Base-by-base conservation (phyloP, 306 rosid species). In the Amphicarpaea edgeworthii region DNA sequence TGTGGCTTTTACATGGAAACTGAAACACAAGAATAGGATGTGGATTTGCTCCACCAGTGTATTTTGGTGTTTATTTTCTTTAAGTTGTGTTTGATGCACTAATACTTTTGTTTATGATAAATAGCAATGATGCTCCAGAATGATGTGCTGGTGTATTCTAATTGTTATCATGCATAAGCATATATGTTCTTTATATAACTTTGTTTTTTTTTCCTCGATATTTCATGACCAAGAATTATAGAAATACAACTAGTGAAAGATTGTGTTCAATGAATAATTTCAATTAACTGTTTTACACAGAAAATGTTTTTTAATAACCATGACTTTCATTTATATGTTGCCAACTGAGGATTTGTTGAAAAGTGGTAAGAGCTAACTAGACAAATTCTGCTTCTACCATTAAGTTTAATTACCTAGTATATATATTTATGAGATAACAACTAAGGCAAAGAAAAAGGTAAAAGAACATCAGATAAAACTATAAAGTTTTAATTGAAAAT, bases 41-140 rank as follows among this genome's bases (percentile, higher is more conserved):
- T 38, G 72, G 75, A 62, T 63, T 74, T 42, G 67, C 14, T 84
- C 47, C 69, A 7, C 37, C 63, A 57, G 15, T 70, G 32, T 53
- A 28, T 24, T 60, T 32, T 60, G 55, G 78, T 75, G 62, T 78
- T 70, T 76, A 50, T 57, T 76, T 79, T 82, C 32, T 67, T 30
- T 49, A 20, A 12, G 32, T 38, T 50, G 38, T 20, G 32, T 11
- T 16, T 64, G 75, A 37, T 66, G 66, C 28, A 53, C n/a, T n/a
- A n/a, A n/a, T n/a, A n/a, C 65, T 34, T 80, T 24, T 49, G 43
- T 70, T 77, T 28, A 47, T 28, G 19, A 62, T 76, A 73, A 47
- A 70, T 77, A 74, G 77, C 50, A 73, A 17, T 63, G 17, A 63
- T 20, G 79, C 79, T 72, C 77, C 43, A 14, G 64, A 74, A n/a